Base-by-base conservation (phyloP, 2,329 filamentous ascomycete species). In the Huntiella moniliformis region DNA sequence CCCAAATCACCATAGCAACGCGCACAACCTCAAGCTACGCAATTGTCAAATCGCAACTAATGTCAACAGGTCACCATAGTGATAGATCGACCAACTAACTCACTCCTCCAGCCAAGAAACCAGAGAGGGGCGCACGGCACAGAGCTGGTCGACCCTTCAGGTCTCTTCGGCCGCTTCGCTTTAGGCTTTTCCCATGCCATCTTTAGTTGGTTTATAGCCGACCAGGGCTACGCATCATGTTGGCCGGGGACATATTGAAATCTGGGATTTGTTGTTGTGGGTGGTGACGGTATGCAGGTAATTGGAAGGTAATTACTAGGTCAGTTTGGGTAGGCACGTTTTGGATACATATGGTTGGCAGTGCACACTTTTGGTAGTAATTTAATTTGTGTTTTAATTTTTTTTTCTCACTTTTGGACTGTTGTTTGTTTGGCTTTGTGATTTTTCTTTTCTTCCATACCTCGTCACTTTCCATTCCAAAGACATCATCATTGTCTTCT, bases 381-480 rank as follows among this genome's bases (percentile, higher is more conserved):
- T 28, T 28, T 28, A 28, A 28, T 22, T 36, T 33, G 13, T 17
- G 22, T 31, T 45, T 36, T 38, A 38, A 32, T 15, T 40, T 38
- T 45, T 41, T 42, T 36, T 46, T 49, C 38, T 38, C 8, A 17
- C 22, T 8, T 13, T 46, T 36, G 16, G 22, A 42, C 37, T 16
- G 13, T 40, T 41, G 10, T 15, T 45, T 38, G 15, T 22, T 37
- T 13, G 22, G 16, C 18, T 33, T 28, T 2, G 17, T 40, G 36
- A 16, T 42, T 16, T 48, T 39, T 32, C 7, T 38, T 3, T 15
- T 6, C 45, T 42, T 13, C 33, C 32, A 10, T 15, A n/a, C 39
- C 50, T 12, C 42, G 44, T 45, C 38, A 50, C 46, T 47, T 55
- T 48, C 49, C 54, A 63, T 38, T 45, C 17, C 31, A n/a, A 32